Percentiles rank a stretch among this genome's conserved stretches.
phyloP scores from a whole-genome alignment of 441 rosid species.

The Lepidium campestre region DNA sequence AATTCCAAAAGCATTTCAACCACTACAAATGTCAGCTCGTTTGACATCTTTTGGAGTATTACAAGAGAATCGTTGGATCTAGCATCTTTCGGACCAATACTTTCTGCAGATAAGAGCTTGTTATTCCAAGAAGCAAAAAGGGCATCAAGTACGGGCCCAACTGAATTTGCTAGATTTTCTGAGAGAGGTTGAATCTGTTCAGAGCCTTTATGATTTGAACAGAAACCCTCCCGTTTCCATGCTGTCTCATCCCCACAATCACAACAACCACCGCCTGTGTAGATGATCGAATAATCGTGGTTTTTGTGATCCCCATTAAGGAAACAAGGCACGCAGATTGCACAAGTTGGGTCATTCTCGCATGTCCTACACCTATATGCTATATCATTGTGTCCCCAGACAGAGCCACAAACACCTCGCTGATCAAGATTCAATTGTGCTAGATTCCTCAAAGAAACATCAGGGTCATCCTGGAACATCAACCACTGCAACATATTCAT shows the following conservation, averaged over 20 bases:
- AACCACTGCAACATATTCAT: conserved; percentile 85
- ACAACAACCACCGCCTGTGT: conserved; percentile 93
- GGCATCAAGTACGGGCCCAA: conserved; percentile 76
- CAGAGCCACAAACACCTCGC: conserved; percentile 97
- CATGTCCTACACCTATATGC: conserved; percentile 90
- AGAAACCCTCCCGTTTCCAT: conserved; percentile 93
- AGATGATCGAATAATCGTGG: conserved; percentile 81
- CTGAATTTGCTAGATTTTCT: conserved; percentile 54
- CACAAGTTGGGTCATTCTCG: conserved; percentile 89
- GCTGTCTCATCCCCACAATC: conserved; percentile 99
- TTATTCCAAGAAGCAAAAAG: conserved; percentile 62
- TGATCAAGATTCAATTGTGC: conserved; percentile 44
- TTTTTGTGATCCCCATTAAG: conserved; percentile 70
- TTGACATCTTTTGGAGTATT: conserved; percentile 40
- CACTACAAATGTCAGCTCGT: conserved; percentile 61
- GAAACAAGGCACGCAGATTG: conserved; percentile 93
- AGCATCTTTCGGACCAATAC: conserved; percentile 32
- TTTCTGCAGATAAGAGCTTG: conserved; percentile 53
- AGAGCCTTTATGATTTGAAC: conserved; percentile 88
- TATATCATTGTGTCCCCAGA: conserved; percentile 88
- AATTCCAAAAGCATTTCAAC: conserved; percentile 88
- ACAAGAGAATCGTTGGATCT: conserved; percentile 30
- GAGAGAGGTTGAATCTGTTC: conserved; percentile 95
- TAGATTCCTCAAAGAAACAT: conserved; percentile 41
- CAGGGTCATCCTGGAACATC: conserved; percentile 76